Evolutionary conservation across 192 early-diverging fungal genomes (phyloP).

Genomic region (Bifiguratus adelaidae): DNA sequence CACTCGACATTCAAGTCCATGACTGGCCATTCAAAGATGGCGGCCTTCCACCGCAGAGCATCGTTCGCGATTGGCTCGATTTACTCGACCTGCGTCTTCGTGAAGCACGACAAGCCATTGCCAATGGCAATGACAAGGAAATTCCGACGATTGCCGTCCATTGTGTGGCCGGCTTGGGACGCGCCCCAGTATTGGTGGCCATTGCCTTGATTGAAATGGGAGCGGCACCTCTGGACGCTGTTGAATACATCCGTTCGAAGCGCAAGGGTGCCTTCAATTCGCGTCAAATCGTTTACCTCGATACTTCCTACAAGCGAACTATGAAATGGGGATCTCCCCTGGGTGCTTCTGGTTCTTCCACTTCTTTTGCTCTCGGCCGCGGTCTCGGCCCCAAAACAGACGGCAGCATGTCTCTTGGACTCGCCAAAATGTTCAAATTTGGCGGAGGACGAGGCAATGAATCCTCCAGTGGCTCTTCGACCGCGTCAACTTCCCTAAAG

Average conservation of each 20-base stretch:
- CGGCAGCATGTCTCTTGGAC: too few species aligned
- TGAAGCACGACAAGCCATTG: constrained; percentile 9
- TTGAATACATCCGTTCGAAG: constrained; percentile 61
- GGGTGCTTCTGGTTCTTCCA: too few species aligned
- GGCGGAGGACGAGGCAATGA: too few species aligned
- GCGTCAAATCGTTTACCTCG: constrained; percentile 57
- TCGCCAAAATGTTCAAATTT: too few species aligned
- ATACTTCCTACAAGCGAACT: too few species aligned
- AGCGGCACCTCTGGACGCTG: constrained; percentile 63
- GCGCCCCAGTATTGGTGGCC: constrained; percentile 86
- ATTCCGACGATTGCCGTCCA: constrained; percentile 74
- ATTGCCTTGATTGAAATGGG: constrained; percentile 71
- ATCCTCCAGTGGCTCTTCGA: too few species aligned
- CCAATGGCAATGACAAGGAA: constrained; percentile 6
- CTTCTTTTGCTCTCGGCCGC: too few species aligned
- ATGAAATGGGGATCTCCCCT: too few species aligned
- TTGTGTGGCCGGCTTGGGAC: constrained; percentile 91
- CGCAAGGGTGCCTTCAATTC: constrained; percentile 76
- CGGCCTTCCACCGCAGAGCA: constrained; percentile 47
- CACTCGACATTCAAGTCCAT: constrained; percentile 62
- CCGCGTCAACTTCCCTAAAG: too few species aligned
- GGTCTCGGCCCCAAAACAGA: too few species aligned
- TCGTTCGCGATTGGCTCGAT: constrained; percentile 50
- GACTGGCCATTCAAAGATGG: constrained; percentile 89
- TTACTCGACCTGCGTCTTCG: constrained; percentile 43